Evolutionary conservation across 495 filamentous ascomycete genomes (phyloP).

Genomic region (Tetracladium setigerum): DNA sequence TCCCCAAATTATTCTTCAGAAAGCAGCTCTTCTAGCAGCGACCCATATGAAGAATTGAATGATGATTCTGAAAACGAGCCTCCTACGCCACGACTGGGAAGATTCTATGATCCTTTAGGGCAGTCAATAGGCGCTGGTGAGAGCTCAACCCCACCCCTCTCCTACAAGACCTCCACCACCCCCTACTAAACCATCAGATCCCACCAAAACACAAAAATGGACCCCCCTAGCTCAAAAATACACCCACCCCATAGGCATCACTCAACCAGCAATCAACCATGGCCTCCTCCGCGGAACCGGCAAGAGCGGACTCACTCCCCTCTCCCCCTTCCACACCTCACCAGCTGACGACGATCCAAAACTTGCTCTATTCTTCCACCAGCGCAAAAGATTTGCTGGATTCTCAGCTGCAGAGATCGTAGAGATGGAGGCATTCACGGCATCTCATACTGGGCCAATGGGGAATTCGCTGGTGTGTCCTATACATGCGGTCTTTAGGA

Average conservation of each 20-base stretch:
- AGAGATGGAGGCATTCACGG: background rate
- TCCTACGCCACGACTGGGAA: background rate
- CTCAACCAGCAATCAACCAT: background rate
- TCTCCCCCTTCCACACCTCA: background rate
- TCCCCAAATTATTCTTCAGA: background rate
- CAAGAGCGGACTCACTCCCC: constrained; percentile 4
- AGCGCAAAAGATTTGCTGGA: background rate
- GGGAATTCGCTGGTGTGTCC: background rate
- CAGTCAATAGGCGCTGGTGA: background rate
- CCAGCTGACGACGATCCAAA: background rate
- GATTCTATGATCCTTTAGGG: background rate
- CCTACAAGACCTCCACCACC: no score
- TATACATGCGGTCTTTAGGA: background rate
- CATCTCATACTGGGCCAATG: background rate
- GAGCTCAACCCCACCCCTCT: background rate
- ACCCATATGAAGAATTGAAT: background rate
- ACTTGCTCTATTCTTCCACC: background rate
- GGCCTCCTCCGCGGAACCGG: constrained; percentile 1
- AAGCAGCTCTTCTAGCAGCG: background rate
- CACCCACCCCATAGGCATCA: background rate
- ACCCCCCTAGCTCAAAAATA: constrained; percentile 4
- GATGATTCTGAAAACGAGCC: background rate
- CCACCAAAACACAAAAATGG: background rate
- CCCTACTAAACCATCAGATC: background rate
- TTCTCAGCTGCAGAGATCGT: constrained; percentile 1